A percentile compares a stretch with the other conserved stretches of the same genome.
phyloP scores from a whole-genome alignment of 257 asterid species.

The Mitragyna speciosa region DNA sequence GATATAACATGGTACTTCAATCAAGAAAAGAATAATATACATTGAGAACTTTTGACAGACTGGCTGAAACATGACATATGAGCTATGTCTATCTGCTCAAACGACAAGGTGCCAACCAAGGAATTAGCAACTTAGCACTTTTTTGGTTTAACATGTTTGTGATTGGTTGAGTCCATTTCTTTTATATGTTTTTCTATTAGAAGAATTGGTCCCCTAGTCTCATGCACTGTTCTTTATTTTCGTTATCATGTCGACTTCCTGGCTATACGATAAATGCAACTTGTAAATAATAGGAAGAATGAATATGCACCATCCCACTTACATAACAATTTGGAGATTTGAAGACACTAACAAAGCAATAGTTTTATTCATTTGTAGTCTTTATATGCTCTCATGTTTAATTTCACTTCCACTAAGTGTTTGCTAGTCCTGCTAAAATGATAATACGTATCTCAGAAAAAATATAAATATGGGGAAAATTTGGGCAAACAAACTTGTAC shows the following conservation, averaged over 20 bases:
- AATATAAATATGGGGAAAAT: too few relatives aligned
- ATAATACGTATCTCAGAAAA: too few relatives aligned
- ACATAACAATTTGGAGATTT: too few relatives aligned
- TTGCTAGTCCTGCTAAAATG: too few relatives aligned
- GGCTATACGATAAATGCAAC: not conserved
- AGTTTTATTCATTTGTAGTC: too few relatives aligned
- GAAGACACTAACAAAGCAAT: too few relatives aligned
- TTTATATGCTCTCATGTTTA: too few relatives aligned
- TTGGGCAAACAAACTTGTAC: too few relatives aligned
- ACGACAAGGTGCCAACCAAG: not conserved
- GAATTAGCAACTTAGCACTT: not conserved
- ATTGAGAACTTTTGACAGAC: not conserved
- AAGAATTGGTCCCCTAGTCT: not conserved
- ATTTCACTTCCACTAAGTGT: too few relatives aligned
- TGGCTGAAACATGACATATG: constrained; percentile 11
- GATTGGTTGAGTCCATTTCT: not conserved
- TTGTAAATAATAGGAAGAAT: too few relatives aligned
- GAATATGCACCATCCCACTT: too few relatives aligned
- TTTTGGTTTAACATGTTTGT: not conserved
- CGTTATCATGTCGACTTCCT: not conserved
- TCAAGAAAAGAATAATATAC: not conserved
- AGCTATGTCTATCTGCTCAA: not conserved
- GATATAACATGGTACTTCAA: not conserved
- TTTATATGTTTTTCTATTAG: not conserved
- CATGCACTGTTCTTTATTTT: not conserved